Percentiles rank a stretch among this genome's conserved stretches.
Conservation (phyloP, 1,284 basidiomycete species). For the Farysia itapuensis region DNA sequence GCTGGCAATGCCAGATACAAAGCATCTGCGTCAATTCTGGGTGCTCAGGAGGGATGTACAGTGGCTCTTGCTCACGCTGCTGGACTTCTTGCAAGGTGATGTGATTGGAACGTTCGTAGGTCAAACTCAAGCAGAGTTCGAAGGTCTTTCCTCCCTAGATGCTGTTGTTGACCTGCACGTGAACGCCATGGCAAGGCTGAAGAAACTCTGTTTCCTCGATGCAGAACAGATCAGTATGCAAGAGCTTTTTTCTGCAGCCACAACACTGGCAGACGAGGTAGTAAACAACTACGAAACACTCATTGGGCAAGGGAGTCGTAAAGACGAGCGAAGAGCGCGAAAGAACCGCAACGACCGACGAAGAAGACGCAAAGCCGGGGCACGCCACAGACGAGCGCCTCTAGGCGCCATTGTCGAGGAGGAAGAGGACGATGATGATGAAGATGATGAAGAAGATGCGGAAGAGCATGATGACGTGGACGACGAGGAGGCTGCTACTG, state of each 20-base stretch:
- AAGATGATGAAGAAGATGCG: conserved; percentile 11
- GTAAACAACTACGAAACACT: conserved; percentile 20
- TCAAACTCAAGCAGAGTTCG: conserved; percentile 6
- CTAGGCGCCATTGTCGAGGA: conserved; percentile 26
- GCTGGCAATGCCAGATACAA: conserved; percentile 14
- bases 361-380: conserved; percentile 18
- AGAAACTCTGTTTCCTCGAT: conserved; percentile 24
- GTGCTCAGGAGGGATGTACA: conserved; percentile 18
- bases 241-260: conserved; percentile 11
- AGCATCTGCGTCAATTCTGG: conserved; percentile 33
- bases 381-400: conserved; percentile 12
- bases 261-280: conserved; percentile 17
- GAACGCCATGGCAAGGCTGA: conserved; percentile 11
- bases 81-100: conserved; percentile 20
- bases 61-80: conserved; percentile 26
- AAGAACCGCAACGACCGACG: conserved; percentile 17
- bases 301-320: conserved; percentile 14
- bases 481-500: not conserved
- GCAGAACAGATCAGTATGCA: conserved; percentile 13
- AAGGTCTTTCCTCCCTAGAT: conserved; percentile 14
- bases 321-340: conserved; percentile 19
- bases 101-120: conserved; percentile 6
- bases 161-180: conserved; percentile 12
- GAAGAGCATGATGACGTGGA: conserved; percentile 2
- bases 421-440: conserved; percentile 28